These are phyloP conservation scores for Nakataea oryzae DNA, from an alignment of 2,329 filamentous ascomycete genomes.

Conservation along the genomic window DNA sequence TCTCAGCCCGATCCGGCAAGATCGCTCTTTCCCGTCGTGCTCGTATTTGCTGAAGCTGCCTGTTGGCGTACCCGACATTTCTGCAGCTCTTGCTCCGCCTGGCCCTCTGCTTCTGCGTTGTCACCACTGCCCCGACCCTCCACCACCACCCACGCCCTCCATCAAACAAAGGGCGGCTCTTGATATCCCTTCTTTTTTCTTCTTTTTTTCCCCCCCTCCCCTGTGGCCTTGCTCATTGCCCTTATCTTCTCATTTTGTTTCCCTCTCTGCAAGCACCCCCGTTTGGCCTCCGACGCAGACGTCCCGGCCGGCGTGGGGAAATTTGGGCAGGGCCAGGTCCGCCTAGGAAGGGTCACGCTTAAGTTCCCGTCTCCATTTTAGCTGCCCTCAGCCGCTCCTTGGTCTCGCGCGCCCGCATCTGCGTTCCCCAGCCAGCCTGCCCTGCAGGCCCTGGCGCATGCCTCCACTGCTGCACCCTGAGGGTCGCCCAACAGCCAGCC, in stretches of 20 bases:
- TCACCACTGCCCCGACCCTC: background rate
- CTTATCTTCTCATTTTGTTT: too few relatives aligned
- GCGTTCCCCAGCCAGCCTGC: too few relatives aligned
- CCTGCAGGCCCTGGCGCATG: background rate
- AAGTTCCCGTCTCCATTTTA: background rate
- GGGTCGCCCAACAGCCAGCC: background rate
- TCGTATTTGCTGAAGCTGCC: background rate
- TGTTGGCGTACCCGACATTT: background rate
- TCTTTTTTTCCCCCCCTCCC: too few relatives aligned
- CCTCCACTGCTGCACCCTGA: background rate
- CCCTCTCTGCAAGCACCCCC: background rate
- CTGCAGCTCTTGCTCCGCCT: too few relatives aligned
- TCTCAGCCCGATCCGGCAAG: background rate
- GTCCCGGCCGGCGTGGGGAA: background rate
- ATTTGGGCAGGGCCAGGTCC: background rate
- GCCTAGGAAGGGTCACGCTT: background rate
- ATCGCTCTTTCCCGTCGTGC: background rate
- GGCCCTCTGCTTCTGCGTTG: background rate
- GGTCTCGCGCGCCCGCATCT: background rate
- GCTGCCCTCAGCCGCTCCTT: background rate
- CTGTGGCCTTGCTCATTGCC: too few relatives aligned
- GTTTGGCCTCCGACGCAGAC: too few relatives aligned
- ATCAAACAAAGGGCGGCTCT: background rate
- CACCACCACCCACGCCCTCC: background rate
- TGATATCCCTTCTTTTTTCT: too few relatives aligned